A percentile compares a stretch with the other conserved stretches of the same genome.
These are phyloP conservation scores for Heterobasidion parviporum DNA, from an alignment of 1,284 basidiomycete genomes.

Conservation along the genomic window DNA sequence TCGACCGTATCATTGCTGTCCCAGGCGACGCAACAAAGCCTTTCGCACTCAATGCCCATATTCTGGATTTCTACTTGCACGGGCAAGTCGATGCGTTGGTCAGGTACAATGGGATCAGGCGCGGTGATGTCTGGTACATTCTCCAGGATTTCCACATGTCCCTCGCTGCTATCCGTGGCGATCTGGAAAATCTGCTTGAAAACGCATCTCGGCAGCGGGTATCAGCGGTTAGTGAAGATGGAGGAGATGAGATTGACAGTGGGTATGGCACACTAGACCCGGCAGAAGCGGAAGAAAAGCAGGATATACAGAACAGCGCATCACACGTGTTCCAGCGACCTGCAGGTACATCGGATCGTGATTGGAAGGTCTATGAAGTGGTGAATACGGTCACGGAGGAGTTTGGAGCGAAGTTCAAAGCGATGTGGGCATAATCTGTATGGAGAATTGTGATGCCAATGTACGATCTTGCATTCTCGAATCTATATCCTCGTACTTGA, in stretches of 20 bases:
- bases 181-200: neutral
- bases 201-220: conserved; percentile 12
- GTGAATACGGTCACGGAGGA: conserved; percentile 34
- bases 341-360: conserved; percentile 29
- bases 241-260: conserved; percentile 21
- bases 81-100: conserved; percentile 44
- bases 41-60: conserved; percentile 49
- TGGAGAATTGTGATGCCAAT: too few relatives aligned
- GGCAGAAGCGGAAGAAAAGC: conserved; percentile 21
- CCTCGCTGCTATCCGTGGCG: neutral
- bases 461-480: too few relatives aligned
- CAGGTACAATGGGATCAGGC: conserved; percentile 46
- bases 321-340: conserved; percentile 23
- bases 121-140: conserved; percentile 19
- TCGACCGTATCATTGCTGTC: conserved; percentile 30
- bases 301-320: conserved; percentile 14
- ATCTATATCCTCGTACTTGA: too few relatives aligned
- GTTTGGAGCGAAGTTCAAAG: conserved; percentile 34
- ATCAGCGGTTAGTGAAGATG: conserved; percentile 15
- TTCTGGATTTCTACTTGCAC: conserved; percentile 60
- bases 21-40: conserved; percentile 16
- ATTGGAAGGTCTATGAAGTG: conserved; percentile 52
- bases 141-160: neutral
- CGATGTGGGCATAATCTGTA: conserved; percentile 25
- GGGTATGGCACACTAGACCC: conserved; percentile 25